phyloP scores from a whole-genome alignment of 257 asterid genomes.

The Gentiana dahurica region DNA sequence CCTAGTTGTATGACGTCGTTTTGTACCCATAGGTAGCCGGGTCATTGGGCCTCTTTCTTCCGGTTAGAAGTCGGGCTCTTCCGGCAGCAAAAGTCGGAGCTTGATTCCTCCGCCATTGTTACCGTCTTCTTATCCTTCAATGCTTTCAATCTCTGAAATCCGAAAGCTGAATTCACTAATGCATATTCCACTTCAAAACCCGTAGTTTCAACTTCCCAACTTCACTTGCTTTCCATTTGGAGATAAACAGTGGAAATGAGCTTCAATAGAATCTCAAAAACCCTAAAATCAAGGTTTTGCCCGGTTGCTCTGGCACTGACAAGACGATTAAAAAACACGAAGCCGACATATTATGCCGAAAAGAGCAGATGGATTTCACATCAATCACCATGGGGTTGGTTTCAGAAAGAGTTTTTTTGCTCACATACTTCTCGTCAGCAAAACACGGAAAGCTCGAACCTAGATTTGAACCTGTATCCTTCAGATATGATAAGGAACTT shows the following conservation, averaged over 20 bases:
- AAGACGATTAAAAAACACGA: neutral
- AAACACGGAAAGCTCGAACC: conserved; percentile 28
- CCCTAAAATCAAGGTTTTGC: conserved; percentile 20
- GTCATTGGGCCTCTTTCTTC: too few relatives aligned
- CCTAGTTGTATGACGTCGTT: too few relatives aligned
- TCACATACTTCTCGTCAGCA: conserved; percentile 56
- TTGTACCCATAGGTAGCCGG: too few relatives aligned
- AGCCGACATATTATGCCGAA: neutral
- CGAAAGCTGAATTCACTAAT: too few relatives aligned
- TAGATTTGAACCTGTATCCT: conserved; percentile 64
- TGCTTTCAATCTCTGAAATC: neutral
- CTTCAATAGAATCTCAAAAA: conserved; percentile 33
- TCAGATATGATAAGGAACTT: conserved; percentile 82
- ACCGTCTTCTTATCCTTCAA: neutral
- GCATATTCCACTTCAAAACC: conserved; percentile 1
- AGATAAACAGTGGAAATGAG: conserved; percentile 26
- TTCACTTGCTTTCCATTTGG: neutral
- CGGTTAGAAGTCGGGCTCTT: too few relatives aligned
- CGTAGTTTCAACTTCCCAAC: conserved; percentile 19
- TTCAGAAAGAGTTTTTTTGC: conserved; percentile 51
- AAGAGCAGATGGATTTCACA: conserved; percentile 4
- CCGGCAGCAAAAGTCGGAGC: too few relatives aligned
- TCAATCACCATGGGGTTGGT: conserved; percentile 20
- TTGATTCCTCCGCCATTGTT: neutral
- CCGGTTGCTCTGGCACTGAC: conserved; percentile 9